A percentile compares a stretch with the other conserved stretches of the same genome.
Conservation (phyloP, 371 early-diverging fungal species). For the Phascolomyces articulosus region DNA sequence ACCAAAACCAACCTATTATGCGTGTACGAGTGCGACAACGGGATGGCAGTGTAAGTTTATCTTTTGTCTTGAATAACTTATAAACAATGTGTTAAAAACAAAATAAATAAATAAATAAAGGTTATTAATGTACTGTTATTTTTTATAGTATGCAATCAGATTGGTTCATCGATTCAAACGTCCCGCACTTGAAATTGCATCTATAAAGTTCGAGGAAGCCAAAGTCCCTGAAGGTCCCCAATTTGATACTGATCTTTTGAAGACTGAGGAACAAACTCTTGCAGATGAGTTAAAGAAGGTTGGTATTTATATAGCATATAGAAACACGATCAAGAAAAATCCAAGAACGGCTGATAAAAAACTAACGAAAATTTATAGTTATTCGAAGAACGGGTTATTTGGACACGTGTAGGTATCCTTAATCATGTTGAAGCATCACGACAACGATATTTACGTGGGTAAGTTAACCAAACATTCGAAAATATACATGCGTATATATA, state of each 20-base stretch:
- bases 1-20: slow-evolving; percentile 48
- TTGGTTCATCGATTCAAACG: slow-evolving; percentile 24
- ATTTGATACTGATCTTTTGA: background rate
- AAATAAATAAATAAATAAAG: no score
- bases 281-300: slow-evolving; percentile 10
- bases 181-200: background rate
- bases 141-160: slow-evolving; percentile 30
- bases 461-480: background rate
- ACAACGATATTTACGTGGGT: slow-evolving; percentile 29
- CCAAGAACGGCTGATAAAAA: background rate
- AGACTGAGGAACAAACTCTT: background rate
- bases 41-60: slow-evolving; percentile 50
- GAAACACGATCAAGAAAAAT: no score
- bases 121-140: no score
- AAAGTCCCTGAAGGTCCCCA: background rate
- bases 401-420: slow-evolving; percentile 50
- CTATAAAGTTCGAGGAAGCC: background rate
- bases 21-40: slow-evolving; percentile 49
- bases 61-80: background rate
- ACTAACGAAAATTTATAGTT: slow-evolving; percentile 26
- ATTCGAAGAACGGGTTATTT: slow-evolving; percentile 61
- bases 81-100: background rate
- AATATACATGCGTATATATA: background rate
- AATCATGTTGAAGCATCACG: slow-evolving; percentile 24
- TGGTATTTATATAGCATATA: no score